Evolutionary conservation across 2,329 filamentous ascomycete species (phyloP).

Genomic region (Fusarium coicis): DNA sequence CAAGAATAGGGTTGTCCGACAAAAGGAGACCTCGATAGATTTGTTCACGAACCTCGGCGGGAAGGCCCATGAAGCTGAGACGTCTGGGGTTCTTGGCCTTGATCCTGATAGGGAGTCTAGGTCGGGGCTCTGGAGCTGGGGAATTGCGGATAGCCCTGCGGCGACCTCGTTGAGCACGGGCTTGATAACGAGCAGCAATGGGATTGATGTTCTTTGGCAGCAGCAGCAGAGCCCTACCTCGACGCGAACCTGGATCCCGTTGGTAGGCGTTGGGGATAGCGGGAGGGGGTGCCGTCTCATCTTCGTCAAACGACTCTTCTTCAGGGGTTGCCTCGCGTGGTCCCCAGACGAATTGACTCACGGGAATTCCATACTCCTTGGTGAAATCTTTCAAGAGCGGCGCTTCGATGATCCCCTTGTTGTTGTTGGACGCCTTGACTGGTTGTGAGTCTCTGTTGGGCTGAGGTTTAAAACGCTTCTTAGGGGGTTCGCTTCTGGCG

Average conservation of each 20-base stretch:
- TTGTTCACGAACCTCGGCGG: constrained; percentile 45
- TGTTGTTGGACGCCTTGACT: not conserved
- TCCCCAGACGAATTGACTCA: constrained; percentile 24
- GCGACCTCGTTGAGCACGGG: not conserved
- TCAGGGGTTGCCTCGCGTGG: not conserved
- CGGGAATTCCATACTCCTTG: constrained; percentile 18
- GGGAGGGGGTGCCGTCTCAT: constrained; percentile 27
- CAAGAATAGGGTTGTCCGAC: constrained; percentile 46
- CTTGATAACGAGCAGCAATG: not conserved
- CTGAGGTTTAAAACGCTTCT: not conserved
- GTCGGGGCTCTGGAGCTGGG: not conserved
- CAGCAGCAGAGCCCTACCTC: not conserved
- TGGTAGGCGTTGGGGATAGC: constrained; percentile 10
- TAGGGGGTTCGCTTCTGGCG: not conserved
- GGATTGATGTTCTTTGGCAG: not conserved
- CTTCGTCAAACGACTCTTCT: constrained; percentile 23
- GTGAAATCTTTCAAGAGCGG: constrained; percentile 24
- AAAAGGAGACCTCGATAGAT: constrained; percentile 50
- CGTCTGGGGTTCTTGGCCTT: not conserved
- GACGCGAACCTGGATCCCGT: not conserved
- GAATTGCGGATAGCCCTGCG: not conserved
- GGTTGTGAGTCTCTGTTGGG: not conserved
- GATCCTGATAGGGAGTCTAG: not conserved
- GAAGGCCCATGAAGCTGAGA: constrained; percentile 34
- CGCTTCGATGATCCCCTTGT: constrained; percentile 2